phyloP scores from a whole-genome alignment of 2,329 filamentous ascomycete species.

The Exophiala spinifera region DNA sequence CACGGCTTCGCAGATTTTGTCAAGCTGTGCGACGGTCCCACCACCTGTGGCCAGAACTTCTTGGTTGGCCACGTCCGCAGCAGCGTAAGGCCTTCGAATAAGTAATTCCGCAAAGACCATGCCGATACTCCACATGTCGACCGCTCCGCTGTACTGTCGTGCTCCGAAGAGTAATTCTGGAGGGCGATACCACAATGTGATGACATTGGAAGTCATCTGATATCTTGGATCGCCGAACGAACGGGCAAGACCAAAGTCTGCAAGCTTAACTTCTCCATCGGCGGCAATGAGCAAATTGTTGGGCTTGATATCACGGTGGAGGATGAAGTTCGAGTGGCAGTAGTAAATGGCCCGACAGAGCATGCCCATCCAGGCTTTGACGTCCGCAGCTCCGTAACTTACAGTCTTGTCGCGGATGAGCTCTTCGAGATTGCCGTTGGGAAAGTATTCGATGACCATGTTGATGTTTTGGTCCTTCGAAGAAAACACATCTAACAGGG shows the following conservation, averaged over 20 bases:
- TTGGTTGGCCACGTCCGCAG: constrained; percentile 69
- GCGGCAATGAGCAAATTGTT: constrained; percentile 95
- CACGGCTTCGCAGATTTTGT: constrained; percentile 77
- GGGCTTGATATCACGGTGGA: constrained; percentile 98
- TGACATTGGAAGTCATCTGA: constrained; percentile 89
- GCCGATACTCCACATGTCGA: constrained; percentile 92
- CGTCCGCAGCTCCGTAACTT: constrained; percentile 80
- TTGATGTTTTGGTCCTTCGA: constrained; percentile 96
- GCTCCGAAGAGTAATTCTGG: constrained; percentile 92
- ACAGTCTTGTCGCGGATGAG: constrained; percentile 84
- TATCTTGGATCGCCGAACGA: constrained; percentile 83
- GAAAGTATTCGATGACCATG: constrained; percentile 89
- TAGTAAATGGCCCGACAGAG: constrained; percentile 90
- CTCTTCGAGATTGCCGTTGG: constrained; percentile 91
- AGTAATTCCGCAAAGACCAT: constrained; percentile 91
- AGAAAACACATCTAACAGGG: constrained; percentile 85
- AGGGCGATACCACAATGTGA: constrained; percentile 94
- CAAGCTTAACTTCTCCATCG: constrained; percentile 89
- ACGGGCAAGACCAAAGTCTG: constrained; percentile 93
- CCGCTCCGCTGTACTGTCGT: constrained; percentile 80
- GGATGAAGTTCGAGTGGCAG: constrained; percentile 89
- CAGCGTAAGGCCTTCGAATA: constrained; percentile 75
- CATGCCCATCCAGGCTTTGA: constrained; percentile 99
- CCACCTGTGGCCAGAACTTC: constrained; percentile 21
- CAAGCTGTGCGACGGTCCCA: constrained; percentile 69